These are phyloP conservation scores for Myxozyma neotropica DNA, from an alignment of 805 yeast genomes.

Conservation along the genomic window DNA sequence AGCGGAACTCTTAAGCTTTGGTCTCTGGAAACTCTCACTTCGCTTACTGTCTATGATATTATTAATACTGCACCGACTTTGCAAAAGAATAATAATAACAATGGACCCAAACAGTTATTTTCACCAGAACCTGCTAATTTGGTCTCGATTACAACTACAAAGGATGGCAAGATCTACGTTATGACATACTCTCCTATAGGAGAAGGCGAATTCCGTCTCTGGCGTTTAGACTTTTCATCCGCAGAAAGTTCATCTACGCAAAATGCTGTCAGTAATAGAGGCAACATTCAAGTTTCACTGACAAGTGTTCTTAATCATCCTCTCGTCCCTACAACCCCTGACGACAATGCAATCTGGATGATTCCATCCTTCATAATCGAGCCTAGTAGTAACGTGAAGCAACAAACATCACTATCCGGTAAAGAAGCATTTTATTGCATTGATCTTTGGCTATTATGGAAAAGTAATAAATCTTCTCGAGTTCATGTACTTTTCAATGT, in stretches of 20 bases:
- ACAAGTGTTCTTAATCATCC: constrained; percentile 39
- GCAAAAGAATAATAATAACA: neutral
- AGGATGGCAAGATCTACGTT: constrained; percentile 35
- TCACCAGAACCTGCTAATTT: constrained; percentile 43
- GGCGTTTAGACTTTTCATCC: constrained; percentile 38
- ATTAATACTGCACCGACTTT: neutral
- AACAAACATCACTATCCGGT: neutral
- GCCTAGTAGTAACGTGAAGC: constrained; percentile 33
- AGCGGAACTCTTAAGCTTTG: constrained; percentile 61
- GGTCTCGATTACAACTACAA: constrained; percentile 33
- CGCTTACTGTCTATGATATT: constrained; percentile 38
- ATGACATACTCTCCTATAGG: constrained; percentile 50
- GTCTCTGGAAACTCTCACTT: constrained; percentile 49
- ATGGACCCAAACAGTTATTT: constrained; percentile 37
- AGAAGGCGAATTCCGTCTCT: constrained; percentile 50
- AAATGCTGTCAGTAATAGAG: no score
- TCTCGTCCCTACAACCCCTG: constrained; percentile 42
- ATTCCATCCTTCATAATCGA: constrained; percentile 49
- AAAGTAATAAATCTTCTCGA: constrained; percentile 58
- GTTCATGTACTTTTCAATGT: constrained; percentile 26
- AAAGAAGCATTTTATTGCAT: constrained; percentile 27
- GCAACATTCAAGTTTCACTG: constrained; percentile 34
- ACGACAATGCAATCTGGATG: constrained; percentile 50
- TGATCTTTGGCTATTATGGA: constrained; percentile 57
- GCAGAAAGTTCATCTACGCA: neutral